phyloP scores from a whole-genome alignment of 2,329 filamentous ascomycete species.

The Plectosphaerella plurivora region DNA sequence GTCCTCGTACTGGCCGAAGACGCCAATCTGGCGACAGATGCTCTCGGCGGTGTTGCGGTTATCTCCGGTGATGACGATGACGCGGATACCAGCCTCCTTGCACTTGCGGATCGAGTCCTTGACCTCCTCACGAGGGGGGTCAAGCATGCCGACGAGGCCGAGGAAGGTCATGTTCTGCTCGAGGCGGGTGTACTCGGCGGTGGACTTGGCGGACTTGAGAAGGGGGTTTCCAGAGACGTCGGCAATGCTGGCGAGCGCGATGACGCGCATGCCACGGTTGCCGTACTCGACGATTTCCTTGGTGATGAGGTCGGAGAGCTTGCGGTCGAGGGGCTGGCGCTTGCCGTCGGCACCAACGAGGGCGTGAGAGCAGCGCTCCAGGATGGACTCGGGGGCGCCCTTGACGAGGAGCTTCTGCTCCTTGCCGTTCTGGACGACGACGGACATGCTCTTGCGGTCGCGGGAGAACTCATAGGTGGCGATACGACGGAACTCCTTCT shows the following conservation, averaged over 20 bases:
- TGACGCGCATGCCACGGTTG: constrained; percentile 88
- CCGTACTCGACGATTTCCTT: constrained; percentile 86
- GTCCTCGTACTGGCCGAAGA: constrained; percentile 79
- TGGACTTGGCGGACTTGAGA: constrained; percentile 71
- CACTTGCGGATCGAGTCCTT: constrained; percentile 81
- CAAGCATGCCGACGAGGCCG: constrained; percentile 92
- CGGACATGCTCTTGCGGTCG: constrained; percentile 99
- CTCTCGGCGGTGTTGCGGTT: constrained; percentile 97
- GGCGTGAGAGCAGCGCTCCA: constrained; percentile 84
- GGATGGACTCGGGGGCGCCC: constrained; percentile 89
- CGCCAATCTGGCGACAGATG: constrained; percentile 94
- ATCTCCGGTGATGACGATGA: constrained; percentile 97
- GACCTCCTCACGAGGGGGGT: constrained; percentile 92
- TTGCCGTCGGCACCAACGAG: constrained; percentile 75
- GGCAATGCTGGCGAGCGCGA: constrained; percentile 83
- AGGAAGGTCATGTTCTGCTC: constrained; percentile 94
- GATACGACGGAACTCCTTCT: constrained; percentile 67
- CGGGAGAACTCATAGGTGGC: constrained; percentile 96
- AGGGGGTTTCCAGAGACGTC: constrained; percentile 68
- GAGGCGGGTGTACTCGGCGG: constrained; percentile 76
- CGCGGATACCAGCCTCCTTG: constrained; percentile 87
- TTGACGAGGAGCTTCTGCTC: constrained; percentile 87
- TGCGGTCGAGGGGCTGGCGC: constrained; percentile 66
- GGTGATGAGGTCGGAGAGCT: constrained; percentile 65
- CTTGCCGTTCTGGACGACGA: constrained; percentile 69